These are phyloP conservation scores for Hypoxylon sp. DNA, from an alignment of 2,329 filamentous ascomycete genomes.

Conservation along the genomic window DNA sequence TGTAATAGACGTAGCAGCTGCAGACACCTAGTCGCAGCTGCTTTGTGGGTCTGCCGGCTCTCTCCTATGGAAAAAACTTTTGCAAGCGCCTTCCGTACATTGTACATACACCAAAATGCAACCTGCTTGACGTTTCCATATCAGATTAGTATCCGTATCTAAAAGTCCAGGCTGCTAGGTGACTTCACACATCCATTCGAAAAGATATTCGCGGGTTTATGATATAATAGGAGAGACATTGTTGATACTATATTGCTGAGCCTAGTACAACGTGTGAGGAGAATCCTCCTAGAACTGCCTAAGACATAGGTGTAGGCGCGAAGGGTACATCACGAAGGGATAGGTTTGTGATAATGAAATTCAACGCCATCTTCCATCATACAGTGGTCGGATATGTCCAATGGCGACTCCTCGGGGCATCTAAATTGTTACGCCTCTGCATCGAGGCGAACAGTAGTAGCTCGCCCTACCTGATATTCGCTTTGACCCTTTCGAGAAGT, in stretches of 20 bases:
- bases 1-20: too few species aligned
- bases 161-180: too few species aligned
- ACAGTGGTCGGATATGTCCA: not conserved
- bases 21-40: too few species aligned
- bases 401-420: not conserved
- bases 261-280: not conserved
- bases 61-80: too few species aligned
- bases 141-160: too few species aligned
- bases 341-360: not conserved
- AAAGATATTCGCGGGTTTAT: not conserved
- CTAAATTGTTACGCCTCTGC: not conserved
- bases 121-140: not conserved
- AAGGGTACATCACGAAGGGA: not conserved
- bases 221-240: not conserved
- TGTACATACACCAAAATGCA: not conserved
- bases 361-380: not conserved
- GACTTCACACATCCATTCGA: not conserved
- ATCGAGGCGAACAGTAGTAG: not conserved
- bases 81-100: too few species aligned
- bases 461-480: constrained; percentile 65
- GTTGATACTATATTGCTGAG: not conserved
- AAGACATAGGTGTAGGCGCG: not conserved
- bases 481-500: constrained; percentile 75
- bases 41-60: too few species aligned
- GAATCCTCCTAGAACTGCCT: not conserved